Base-by-base conservation (phyloP, 805 yeast genomes). In the Diddensiella transvaalensis region DNA sequence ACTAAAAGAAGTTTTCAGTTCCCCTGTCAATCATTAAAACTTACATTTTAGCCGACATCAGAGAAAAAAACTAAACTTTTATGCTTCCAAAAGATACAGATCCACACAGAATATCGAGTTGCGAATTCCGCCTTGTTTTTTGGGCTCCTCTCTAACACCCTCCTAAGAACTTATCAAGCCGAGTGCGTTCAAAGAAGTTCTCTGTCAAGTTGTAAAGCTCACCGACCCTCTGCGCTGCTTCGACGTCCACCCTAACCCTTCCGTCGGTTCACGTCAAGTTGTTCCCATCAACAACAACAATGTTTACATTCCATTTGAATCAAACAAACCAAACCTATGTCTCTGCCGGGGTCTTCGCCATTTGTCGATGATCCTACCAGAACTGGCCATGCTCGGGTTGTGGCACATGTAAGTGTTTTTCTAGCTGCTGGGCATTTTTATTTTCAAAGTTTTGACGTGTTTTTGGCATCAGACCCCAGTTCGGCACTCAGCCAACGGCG, bases 281-380 rank as follows among this genome's bases (percentile, higher is more conserved):
- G 32, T 26, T 26, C n/a, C n/a, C n/a, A n/a, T n/a, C n/a, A n/a
- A n/a, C n/a, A n/a, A n/a, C n/a, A n/a, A 13, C 8, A 26, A 26
- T 26, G 32, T 26, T 26, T 13, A 13, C 32, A 13, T 26, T 26
- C 32, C 32, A 8, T 26, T 26, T 26, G 13, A 8, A 26, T 8
- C 32, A 8, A 26, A 26, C 32, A 26, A 26, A 26, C 32, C 22
- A 38, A 10, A 6, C 13, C 6, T 8, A 38, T 38, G 24, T 38
- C 29, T 5, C 22, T 22, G 6, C n/a, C 29, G 42, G 43, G 36
- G 2, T 50, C 53, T 29, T 50, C 53, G 22, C 53, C 53, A 8
- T 47, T 50, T 47, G 48, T 50, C 22, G 51, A 50, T 8, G 40
- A 47, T 26, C 53, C 53, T 8, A 26, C 30, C 30, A 15, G n/a